Percentiles rank a stretch among this genome's conserved stretches.
Conservation (phyloP, 352 stramenopile genomes). For the Globisporangium uncinulatum region DNA sequence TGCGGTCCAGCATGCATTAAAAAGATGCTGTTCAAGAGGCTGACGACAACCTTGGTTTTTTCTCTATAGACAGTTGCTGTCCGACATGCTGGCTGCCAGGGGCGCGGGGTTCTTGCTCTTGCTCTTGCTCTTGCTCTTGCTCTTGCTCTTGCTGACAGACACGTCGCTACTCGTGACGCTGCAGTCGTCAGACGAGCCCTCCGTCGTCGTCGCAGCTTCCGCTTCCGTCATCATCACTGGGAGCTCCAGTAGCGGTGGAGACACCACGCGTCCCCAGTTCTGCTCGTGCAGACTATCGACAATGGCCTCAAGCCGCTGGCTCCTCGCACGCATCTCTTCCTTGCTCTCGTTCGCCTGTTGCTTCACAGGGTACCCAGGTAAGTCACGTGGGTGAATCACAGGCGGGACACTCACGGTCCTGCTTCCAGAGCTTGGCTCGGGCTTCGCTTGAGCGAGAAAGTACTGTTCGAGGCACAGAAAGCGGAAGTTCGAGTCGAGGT, state of each 20-base stretch:
- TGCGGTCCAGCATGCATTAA: too few relatives aligned
- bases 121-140: not conserved
- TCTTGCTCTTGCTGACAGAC: not conserved
- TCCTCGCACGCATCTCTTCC: not conserved
- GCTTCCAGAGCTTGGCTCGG: not conserved
- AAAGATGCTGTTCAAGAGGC: not conserved
- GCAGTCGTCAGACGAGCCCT: not conserved
- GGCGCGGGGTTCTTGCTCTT: not conserved
- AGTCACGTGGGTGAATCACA: constrained; percentile 36
- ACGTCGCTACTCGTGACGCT: too few relatives aligned
- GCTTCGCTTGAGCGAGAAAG: constrained; percentile 23
- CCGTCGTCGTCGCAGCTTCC: not conserved
- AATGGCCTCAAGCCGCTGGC: constrained; percentile 1
- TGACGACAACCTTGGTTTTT: not conserved
- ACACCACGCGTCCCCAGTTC: not conserved
- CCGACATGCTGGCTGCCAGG: not conserved
- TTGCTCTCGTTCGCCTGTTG: not conserved
- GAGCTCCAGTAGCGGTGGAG: not conserved
- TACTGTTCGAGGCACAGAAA: constrained; percentile 54
- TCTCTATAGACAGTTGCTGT: not conserved
- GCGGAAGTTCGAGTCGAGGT: constrained; percentile 52
- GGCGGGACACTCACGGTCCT: constrained; percentile 26
- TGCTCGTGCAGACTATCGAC: not conserved
- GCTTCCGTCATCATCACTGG: not conserved
- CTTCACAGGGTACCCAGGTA: constrained; percentile 42